Conservation (phyloP, 345 rosid species). For the Dovyalis caffra region DNA sequence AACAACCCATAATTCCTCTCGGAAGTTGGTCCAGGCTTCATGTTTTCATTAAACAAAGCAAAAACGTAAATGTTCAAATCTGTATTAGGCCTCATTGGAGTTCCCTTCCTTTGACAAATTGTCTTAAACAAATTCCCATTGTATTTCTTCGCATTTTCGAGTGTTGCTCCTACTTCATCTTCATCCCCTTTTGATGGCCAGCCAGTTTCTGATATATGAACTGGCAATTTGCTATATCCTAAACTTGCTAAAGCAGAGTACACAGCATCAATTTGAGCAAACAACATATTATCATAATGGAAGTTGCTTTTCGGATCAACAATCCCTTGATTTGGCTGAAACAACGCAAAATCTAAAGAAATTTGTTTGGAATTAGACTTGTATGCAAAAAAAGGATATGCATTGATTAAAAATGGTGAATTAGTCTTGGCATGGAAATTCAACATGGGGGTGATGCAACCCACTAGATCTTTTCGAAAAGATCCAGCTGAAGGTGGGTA, state of each 20-base stretch:
- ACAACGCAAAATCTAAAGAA: conserved; percentile 70
- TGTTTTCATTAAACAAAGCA: conserved; percentile 87
- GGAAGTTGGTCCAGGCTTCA: conserved; percentile 94
- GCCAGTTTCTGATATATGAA: conserved; percentile 91
- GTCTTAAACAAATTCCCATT: conserved; percentile 78
- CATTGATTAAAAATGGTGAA: conserved; percentile 81
- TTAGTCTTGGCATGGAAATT: conserved; percentile 63
- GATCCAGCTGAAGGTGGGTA: conserved; percentile 90
- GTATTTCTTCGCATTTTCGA: conserved; percentile 79
- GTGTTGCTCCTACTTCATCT: conserved; percentile 78
- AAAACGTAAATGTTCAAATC: conserved; percentile 69
- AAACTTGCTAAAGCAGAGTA: conserved; percentile 60
- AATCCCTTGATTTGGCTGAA: conserved; percentile 67
- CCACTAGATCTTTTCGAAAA: conserved; percentile 61
- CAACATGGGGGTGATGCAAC: conserved; percentile 47
- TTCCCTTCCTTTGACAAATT: conserved; percentile 57
- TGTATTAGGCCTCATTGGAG: conserved; percentile 66
- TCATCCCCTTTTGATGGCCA: conserved; percentile 97
- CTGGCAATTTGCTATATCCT: conserved; percentile 59
- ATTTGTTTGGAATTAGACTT: conserved; percentile 75
- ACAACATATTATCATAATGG: conserved; percentile 85
- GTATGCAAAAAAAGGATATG: conserved; percentile 94
- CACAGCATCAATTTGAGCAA: conserved; percentile 89
- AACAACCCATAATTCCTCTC: conserved; percentile 96
- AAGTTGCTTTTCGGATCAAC: conserved; percentile 65